These are phyloP conservation scores for Pythium graminicola DNA, from an alignment of 352 stramenopile species.

Conservation along the genomic window DNA sequence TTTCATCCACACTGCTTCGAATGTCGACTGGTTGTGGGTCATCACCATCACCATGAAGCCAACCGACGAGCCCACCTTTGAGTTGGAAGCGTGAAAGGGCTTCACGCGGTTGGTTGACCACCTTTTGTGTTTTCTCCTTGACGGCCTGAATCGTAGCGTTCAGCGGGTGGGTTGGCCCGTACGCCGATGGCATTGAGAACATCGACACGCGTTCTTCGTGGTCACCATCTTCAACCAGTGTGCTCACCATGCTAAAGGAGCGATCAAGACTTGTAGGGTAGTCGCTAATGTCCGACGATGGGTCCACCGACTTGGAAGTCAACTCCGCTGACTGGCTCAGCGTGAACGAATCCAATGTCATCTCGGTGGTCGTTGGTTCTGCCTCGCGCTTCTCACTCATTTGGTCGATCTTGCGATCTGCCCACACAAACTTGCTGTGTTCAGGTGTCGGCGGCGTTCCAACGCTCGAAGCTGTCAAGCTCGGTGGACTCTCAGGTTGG, in stretches of 20 bases:
- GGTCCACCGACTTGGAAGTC: neutral
- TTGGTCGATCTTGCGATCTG: neutral
- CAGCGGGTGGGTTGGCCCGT: neutral
- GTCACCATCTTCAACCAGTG: constrained; percentile 5
- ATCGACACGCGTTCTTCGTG: constrained; percentile 3
- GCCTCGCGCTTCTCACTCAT: neutral
- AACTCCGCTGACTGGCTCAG: neutral
- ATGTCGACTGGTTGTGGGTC: too few species aligned
- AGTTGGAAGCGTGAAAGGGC: constrained; percentile 48
- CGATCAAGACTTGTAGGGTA: neutral
- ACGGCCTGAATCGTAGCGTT: constrained; percentile 17
- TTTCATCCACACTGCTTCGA: too few species aligned
- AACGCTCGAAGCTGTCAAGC: constrained; percentile 4
- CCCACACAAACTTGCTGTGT: constrained; percentile 17
- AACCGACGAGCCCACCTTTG: constrained; percentile 54
- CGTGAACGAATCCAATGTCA: constrained; percentile 2
- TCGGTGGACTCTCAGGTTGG: constrained; percentile 11
- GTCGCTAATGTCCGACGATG: neutral
- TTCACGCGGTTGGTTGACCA: constrained; percentile 32
- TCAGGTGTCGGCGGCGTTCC: constrained; percentile 15
- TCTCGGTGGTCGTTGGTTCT: neutral
- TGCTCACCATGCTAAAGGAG: constrained; percentile 5
- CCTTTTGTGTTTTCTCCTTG: constrained; percentile 38
- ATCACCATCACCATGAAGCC: constrained; percentile 47
- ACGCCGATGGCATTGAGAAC: neutral